Evolutionary conservation across 345 rosid species (phyloP).

Genomic region (Chamaenerion angustifolium): DNA sequence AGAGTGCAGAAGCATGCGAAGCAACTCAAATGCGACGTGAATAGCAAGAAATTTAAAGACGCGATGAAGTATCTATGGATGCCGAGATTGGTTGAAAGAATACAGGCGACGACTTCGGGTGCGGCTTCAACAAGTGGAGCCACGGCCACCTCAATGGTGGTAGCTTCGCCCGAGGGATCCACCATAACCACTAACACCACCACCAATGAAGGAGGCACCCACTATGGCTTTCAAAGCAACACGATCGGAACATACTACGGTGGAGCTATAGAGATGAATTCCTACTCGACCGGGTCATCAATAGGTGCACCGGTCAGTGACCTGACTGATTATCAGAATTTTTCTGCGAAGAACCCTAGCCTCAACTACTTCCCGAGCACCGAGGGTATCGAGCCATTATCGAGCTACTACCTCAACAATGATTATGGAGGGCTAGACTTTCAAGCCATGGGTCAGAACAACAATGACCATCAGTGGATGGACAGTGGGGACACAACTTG

Average conservation of each 20-base stretch:
- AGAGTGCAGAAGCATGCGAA: conserved; percentile 88
- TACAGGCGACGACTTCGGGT: conserved; percentile 51
- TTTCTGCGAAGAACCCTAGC: conserved; percentile 27
- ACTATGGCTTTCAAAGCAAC: not conserved
- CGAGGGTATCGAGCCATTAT: conserved; percentile 20
- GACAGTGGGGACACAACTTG: conserved; percentile 15
- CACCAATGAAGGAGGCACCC: not conserved
- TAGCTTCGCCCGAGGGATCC: conserved; percentile 6
- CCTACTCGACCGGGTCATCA: conserved; percentile 41
- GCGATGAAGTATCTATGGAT: conserved; percentile 71
- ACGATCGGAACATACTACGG: not conserved
- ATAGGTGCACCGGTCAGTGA: conserved; percentile 41
- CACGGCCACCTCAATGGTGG: conserved; percentile 8
- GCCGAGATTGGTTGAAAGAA: conserved; percentile 79
- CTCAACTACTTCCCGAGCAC: conserved; percentile 34
- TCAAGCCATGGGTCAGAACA: conserved; percentile 32
- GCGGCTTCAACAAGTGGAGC: conserved; percentile 7
- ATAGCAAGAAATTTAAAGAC: conserved; percentile 80
- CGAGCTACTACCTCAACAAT: conserved; percentile 31
- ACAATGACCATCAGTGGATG: conserved; percentile 20
- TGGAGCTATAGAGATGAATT: conserved; percentile 40
- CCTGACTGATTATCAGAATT: conserved; percentile 41
- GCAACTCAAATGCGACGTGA: conserved; percentile 74
- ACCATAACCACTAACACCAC: conserved; percentile 7
- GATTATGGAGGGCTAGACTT: conserved; percentile 29